These are phyloP conservation scores for Phytophthora uliginosa DNA, from an alignment of 352 stramenopile genomes.

Conservation along the genomic window DNA sequence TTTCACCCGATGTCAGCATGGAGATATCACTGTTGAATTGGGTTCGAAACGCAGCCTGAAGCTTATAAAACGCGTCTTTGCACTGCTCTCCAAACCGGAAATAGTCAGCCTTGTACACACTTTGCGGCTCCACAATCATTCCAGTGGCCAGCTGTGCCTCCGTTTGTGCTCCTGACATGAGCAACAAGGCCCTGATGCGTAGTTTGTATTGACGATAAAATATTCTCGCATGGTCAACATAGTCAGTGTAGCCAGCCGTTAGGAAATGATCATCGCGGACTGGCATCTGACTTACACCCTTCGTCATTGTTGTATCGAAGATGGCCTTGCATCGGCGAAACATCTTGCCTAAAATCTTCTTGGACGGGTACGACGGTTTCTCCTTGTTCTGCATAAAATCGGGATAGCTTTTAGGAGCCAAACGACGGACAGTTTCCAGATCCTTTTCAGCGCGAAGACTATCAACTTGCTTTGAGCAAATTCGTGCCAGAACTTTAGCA, in stretches of 20 bases:
- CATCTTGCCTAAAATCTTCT: slow-evolving; percentile 80
- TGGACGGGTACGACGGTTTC: slow-evolving; percentile 72
- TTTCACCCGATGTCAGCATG: slow-evolving; percentile 25
- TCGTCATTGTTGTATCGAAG: slow-evolving; percentile 51
- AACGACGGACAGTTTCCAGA: slow-evolving; percentile 56
- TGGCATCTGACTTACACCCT: slow-evolving; percentile 44
- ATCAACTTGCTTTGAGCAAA: slow-evolving; percentile 83
- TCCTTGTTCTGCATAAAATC: slow-evolving; percentile 87
- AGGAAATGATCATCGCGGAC: slow-evolving; percentile 65
- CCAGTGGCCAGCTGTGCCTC: slow-evolving; percentile 81
- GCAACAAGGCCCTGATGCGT: slow-evolving; percentile 55
- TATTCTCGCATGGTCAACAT: slow-evolving; percentile 44
- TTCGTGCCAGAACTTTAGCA: slow-evolving; percentile 65
- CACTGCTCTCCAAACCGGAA: slow-evolving; percentile 83
- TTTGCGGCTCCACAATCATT: slow-evolving; percentile 73
- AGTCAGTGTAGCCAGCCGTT: slow-evolving; percentile 57
- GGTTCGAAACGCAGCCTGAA: slow-evolving; percentile 55
- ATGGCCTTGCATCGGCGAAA: slow-evolving; percentile 74
- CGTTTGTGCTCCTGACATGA: slow-evolving; percentile 67
- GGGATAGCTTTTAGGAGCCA: slow-evolving; percentile 69
- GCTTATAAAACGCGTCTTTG: slow-evolving; percentile 67
- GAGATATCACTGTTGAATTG: slow-evolving; percentile 55
- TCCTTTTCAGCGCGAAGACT: slow-evolving; percentile 69
- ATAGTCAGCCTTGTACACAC: slow-evolving; percentile 75
- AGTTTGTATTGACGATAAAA: slow-evolving; percentile 82